Evolutionary conservation across 2,329 filamentous ascomycete genomes (phyloP).

Genomic region (Septoria petroselini): DNA sequence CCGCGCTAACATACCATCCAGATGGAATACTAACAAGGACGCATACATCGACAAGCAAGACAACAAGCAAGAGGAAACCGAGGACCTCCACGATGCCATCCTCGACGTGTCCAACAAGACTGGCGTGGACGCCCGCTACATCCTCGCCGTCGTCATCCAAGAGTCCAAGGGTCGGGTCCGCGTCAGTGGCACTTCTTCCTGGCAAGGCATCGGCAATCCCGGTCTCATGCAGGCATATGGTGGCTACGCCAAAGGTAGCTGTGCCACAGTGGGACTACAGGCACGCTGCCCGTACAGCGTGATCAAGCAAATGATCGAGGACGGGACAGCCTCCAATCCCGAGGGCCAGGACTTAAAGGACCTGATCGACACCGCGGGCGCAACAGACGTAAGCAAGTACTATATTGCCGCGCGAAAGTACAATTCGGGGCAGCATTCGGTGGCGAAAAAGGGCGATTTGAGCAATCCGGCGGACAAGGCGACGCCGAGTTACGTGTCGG

Average conservation of each 20-base stretch:
- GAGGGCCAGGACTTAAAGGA: slow-evolving; percentile 44
- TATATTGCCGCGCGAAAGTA: slow-evolving; percentile 49
- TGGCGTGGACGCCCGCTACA: slow-evolving; percentile 41
- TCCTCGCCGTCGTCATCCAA: slow-evolving; percentile 44
- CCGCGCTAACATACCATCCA: neutral
- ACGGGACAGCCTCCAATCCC: slow-evolving; percentile 44
- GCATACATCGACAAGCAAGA: slow-evolving; percentile 24
- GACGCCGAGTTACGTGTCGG: slow-evolving; percentile 17
- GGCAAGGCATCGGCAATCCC: slow-evolving; percentile 45
- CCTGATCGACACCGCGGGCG: slow-evolving; percentile 34
- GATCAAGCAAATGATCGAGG: slow-evolving; percentile 42
- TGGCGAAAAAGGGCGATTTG: slow-evolving; percentile 8
- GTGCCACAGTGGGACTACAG: slow-evolving; percentile 24
- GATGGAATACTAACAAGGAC: slow-evolving; percentile 2
- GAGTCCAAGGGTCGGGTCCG: slow-evolving; percentile 47
- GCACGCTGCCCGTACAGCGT: slow-evolving; percentile 41
- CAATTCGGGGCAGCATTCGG: slow-evolving; percentile 43
- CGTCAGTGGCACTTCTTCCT: slow-evolving; percentile 43
- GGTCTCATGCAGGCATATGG: slow-evolving; percentile 47
- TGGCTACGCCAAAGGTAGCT: slow-evolving; percentile 34
- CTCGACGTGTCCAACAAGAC: slow-evolving; percentile 32
- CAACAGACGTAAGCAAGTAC: slow-evolving; percentile 40
- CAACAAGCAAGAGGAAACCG: slow-evolving; percentile 40
- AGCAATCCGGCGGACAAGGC: slow-evolving; percentile 4
- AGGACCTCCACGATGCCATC: slow-evolving; percentile 41